phyloP scores from a whole-genome alignment of 2,329 filamentous ascomycete species.

The Scedosporium apiospermum region DNA sequence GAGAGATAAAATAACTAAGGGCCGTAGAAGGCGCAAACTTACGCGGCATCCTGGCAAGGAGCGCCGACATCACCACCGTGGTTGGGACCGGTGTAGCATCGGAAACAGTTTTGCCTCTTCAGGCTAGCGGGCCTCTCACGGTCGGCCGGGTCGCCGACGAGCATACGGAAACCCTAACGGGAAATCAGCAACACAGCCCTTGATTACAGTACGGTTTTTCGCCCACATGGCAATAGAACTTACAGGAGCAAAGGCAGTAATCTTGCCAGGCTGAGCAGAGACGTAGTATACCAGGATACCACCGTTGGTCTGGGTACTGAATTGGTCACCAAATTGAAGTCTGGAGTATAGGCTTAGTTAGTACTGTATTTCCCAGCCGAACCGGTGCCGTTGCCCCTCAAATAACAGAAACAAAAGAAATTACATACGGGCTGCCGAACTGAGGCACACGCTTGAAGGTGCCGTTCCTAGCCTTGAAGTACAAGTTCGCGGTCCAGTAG shows the following conservation, averaged over 20 bases:
- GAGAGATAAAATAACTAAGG: not conserved
- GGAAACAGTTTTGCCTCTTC: conserved; percentile 37
- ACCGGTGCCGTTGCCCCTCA: too few species aligned
- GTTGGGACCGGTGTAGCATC: conserved; percentile 29
- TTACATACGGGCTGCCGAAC: conserved; percentile 35
- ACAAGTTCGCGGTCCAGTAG: conserved; percentile 24
- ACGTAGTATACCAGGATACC: conserved; percentile 35
- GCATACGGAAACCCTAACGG: conserved; percentile 31
- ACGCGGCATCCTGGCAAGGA: conserved; percentile 33
- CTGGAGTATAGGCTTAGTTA: too few species aligned
- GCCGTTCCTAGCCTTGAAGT: conserved; percentile 26
- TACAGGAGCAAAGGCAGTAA: conserved; percentile 30
- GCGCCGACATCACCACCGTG: conserved; percentile 38
- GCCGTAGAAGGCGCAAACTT: not conserved
- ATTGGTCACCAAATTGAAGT: conserved; percentile 19
- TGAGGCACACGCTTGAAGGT: conserved; percentile 56
- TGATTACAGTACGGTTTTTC: conserved; percentile 22
- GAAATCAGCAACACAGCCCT: conserved; percentile 30
- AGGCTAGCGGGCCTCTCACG: conserved; percentile 25
- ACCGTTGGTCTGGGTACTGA: conserved; percentile 31
- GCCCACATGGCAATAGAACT: conserved; percentile 16
- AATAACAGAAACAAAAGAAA: too few species aligned
- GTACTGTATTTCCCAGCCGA: too few species aligned
- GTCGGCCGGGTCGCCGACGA: conserved; percentile 30
- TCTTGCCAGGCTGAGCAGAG: conserved; percentile 13